Evolutionary conservation across 2,329 filamentous ascomycete genomes (phyloP), one percentile per base, ranked within the genome.

Genomic region (Hymenoscyphus repandus): DNA sequence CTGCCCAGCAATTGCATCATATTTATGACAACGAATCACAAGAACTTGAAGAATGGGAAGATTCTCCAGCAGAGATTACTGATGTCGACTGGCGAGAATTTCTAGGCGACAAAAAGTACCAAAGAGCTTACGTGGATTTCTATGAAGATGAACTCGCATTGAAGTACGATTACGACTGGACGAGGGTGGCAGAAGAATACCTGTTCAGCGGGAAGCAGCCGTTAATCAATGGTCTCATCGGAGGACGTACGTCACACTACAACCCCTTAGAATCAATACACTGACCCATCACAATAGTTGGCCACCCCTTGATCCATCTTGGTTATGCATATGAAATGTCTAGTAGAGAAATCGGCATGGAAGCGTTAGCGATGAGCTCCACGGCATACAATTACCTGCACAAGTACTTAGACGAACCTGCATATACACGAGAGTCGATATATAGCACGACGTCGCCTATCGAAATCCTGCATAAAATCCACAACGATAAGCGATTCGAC

Each of bases 241-340:
- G 84, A 40, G 90, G 89, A 48, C 78, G 89, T 93, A 79, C 51
- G 87, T 72, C 45, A 39, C 17, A 17, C 20, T 30, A 49, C 50
- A 67, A 73, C 47, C 72, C 58, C 32, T 36, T 5, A 32, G 27
- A 12, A 46, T 15, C 12, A 13, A 17, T 12, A 27, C 47, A 31
- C 50, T 58, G 31, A 58, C 38, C 3, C 6, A 13, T 9, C 49
- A 22, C 4, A 27, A 27, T 27, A 92, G 88, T 96, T 54, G 92
- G 86, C 15, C 89, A 96, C 62, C 88, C 92, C 1, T 74, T 97
- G n/a, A 93, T 97, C 52, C 93, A 97, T 63, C 77, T 99, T 2
- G 91, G 83, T n/a, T 96, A 95, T 66, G 93, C 90, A 9, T 92
- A 86, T 64, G 92, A 99, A 72, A 76, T 97, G 61, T 81, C 88